These are phyloP conservation scores for Capsicum rhomboideum DNA, from an alignment of 257 asterid species.

Conservation along the genomic window DNA sequence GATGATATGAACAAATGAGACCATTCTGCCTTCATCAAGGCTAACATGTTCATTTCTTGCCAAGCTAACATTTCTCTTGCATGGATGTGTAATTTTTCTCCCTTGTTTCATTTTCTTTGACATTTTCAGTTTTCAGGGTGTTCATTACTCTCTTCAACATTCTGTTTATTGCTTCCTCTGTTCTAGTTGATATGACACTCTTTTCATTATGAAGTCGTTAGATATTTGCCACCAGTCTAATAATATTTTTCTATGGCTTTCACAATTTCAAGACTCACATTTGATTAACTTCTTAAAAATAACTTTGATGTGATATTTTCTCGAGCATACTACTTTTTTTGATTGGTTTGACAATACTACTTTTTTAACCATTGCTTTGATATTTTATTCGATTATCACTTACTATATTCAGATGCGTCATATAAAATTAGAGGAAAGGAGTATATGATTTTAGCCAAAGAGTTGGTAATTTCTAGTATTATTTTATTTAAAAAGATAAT, in stretches of 20 bases:
- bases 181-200: background rate
- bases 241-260: background rate
- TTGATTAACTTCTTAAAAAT: background rate
- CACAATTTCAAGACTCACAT: background rate
- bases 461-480: too few species aligned
- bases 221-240: background rate
- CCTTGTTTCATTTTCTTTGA: background rate
- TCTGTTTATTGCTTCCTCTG: background rate
- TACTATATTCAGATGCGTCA: background rate
- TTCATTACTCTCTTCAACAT: background rate
- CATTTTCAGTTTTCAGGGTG: background rate
- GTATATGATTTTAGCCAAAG: too few species aligned
- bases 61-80: background rate
- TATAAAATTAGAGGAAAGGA: too few species aligned
- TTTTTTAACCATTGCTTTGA: background rate
- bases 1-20: background rate
- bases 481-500: background rate
- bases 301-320: background rate
- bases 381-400: background rate
- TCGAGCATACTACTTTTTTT: background rate
- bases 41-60: background rate
- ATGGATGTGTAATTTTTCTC: background rate
- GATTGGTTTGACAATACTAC: background rate
- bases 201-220: background rate
- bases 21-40: background rate